A percentile compares a stretch with the other conserved stretches of the same genome.
Evolutionary conservation across 2,329 filamentous ascomycete genomes (phyloP).

Genomic region (Apiospora sp.): DNA sequence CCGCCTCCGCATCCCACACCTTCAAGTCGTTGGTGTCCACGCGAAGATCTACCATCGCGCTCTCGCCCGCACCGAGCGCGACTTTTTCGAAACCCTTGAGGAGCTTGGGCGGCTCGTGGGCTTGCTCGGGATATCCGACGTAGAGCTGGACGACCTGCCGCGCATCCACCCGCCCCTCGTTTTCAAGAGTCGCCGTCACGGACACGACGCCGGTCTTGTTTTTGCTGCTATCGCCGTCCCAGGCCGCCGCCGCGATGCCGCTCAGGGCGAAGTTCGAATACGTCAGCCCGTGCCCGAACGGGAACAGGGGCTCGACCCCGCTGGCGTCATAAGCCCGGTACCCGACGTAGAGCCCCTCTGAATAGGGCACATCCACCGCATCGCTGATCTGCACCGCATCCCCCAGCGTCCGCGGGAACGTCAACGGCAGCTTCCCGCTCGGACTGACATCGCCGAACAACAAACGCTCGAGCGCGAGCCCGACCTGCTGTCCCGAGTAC

Average conservation of each 20-base stretch:
- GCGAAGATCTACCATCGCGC: constrained; percentile 57
- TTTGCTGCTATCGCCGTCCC: constrained; percentile 55
- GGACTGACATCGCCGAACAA: constrained; percentile 69
- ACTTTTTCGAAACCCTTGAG: constrained; percentile 71
- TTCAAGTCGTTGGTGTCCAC: constrained; percentile 37
- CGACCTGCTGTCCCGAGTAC: constrained; percentile 68
- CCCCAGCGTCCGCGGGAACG: constrained; percentile 56
- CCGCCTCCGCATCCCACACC: constrained; percentile 55
- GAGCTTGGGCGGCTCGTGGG: constrained; percentile 51
- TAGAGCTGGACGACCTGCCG: constrained; percentile 67
- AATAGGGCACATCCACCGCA: constrained; percentile 28
- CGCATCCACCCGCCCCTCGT: constrained; percentile 58
- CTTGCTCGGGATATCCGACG: constrained; percentile 56
- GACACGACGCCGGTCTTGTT: constrained; percentile 59
- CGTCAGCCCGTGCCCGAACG: constrained; percentile 63
- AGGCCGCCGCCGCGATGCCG: constrained; percentile 46
- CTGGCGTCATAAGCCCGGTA: constrained; percentile 62
- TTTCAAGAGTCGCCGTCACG: constrained; percentile 57
- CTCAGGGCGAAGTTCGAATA: constrained; percentile 52
- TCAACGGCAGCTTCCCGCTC: constrained; percentile 65
- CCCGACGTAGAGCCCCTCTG: constrained; percentile 63
- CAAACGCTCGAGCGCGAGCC: constrained; percentile 67
- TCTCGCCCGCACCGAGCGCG: constrained; percentile 68
- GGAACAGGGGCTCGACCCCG: constrained; percentile 58
- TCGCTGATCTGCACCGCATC: constrained; percentile 56